Evolutionary conservation across 78 protist species (phyloP), one percentile per base, ranked within the genome.

Genomic region (Polysphondylium violaceum): DNA sequence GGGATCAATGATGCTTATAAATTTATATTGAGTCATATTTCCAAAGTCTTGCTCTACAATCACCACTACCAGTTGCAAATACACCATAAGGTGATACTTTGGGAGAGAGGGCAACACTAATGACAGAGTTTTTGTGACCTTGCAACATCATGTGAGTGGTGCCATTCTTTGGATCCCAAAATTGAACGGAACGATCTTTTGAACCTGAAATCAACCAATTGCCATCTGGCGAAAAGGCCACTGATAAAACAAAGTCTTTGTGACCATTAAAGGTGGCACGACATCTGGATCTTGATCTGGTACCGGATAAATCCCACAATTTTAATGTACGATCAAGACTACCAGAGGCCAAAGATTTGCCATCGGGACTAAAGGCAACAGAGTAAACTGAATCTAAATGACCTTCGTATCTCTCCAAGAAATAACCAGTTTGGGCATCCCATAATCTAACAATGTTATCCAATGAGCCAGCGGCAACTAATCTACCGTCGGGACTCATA

Each of bases 21-120:
- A n/a, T n/a, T n/a, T n/a, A n/a, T n/a, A n/a, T n/a, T n/a, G n/a
- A n/a, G n/a, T 63, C 71, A 61, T 86, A 86, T 27, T 60, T 72
- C 98, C 98, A 96, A 2, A 96, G 17, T 56, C 96, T 61, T 12
- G 96, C 87, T 27, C 93, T 29, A 41, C 4, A 76, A 83, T 96
- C 98, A 36, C 98, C 97, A 29, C 83, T 36, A 36, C 97, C 97
- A 40, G 98, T 94, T 58, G 97, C 97, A 75, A 95, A 94, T 38
- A 85, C 60, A 27, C 76, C 72, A 33, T 69, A 59, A 11, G 74
- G 35, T 4, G 25, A 29, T 14, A 72, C 71, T 23, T 87, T 87
- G 41, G 96, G 94, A 19, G 78, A 78, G 23, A 96, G 68, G 11
- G 97, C 95, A 27, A 96, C 96, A 56, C 78, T 40, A 44, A 95